Conservation (phyloP, 345 rosid species). For the Populus alba region DNA sequence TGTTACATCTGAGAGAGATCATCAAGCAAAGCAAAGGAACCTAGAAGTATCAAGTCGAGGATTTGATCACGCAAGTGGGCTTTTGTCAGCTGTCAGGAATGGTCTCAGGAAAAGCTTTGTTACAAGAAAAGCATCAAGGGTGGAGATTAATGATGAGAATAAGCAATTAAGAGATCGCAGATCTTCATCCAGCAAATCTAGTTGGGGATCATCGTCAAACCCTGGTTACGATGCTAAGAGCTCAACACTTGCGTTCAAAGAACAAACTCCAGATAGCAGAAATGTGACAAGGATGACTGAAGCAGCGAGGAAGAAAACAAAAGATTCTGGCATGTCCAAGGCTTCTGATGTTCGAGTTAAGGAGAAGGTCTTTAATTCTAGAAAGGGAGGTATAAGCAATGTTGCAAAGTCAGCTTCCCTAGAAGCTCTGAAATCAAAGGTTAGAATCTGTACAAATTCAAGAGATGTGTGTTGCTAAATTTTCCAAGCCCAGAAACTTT, state of each 20-base stretch:
- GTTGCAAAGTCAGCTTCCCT: slow-evolving; percentile 18
- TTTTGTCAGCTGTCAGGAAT: slow-evolving; percentile 36
- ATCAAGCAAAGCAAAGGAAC: slow-evolving; percentile 21
- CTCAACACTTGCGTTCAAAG: slow-evolving; percentile 24
- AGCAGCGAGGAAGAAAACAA: slow-evolving; percentile 26
- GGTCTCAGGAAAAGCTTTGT: slow-evolving; percentile 50
- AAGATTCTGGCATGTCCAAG: slow-evolving; percentile 21
- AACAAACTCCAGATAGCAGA: slow-evolving; percentile 45
- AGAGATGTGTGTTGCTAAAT: not conserved
- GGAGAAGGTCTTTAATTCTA: slow-evolving; percentile 14
- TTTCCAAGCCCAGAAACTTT: not conserved
- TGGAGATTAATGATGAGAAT: slow-evolving; percentile 25
- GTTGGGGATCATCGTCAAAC: slow-evolving; percentile 48
- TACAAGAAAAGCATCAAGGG: slow-evolving; percentile 55
- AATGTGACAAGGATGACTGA: slow-evolving; percentile 21
- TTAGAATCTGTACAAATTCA: slow-evolving; percentile 15
- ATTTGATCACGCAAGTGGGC: slow-evolving; percentile 33
- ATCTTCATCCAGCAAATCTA: slow-evolving; percentile 50
- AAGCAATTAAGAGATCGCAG: slow-evolving; percentile 24
- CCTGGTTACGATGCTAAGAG: slow-evolving; percentile 15
- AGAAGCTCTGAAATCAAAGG: slow-evolving; percentile 37
- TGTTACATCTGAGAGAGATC: slow-evolving; percentile 36
- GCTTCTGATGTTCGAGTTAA: slow-evolving; percentile 16
- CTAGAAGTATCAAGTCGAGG: slow-evolving; percentile 37
- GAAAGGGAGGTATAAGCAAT: slow-evolving; percentile 10